Evolutionary conservation across 192 early-diverging fungal genomes (phyloP).

Genomic region (Polychytrium aggregatum): DNA sequence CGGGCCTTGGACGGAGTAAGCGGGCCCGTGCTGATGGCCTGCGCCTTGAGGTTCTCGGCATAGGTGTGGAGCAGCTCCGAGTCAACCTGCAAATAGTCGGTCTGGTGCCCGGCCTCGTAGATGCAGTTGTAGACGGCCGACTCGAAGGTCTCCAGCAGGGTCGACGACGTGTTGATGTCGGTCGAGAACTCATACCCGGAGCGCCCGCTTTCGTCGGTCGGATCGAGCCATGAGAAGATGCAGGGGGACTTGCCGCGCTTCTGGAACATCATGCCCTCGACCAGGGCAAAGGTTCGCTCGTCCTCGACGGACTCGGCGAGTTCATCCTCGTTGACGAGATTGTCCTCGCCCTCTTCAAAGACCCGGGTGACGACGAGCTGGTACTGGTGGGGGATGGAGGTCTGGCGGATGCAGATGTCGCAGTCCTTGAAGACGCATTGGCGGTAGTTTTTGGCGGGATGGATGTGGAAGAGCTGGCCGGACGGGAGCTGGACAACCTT

Average conservation of each 20-base stretch:
- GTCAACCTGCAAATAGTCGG: no score
- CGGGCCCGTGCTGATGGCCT: slow-evolving; percentile 41
- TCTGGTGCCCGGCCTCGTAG: slow-evolving; percentile 41
- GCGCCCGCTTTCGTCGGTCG: slow-evolving; percentile 16
- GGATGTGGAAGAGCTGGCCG: slow-evolving; percentile 48
- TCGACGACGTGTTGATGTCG: slow-evolving; percentile 6
- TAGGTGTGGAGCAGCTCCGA: no score
- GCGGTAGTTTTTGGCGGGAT: slow-evolving; percentile 34
- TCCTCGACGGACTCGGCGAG: slow-evolving; percentile 43
- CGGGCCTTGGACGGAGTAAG: background rate
- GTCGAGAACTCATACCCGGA: slow-evolving; percentile 18
- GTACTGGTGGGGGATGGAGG: slow-evolving; percentile 52
- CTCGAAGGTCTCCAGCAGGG: slow-evolving; percentile 40
- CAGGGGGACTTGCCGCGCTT: background rate
- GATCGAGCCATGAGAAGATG: slow-evolving; percentile 45
- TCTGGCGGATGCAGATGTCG: slow-evolving; percentile 53
- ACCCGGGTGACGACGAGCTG: slow-evolving; percentile 65
- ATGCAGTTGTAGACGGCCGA: slow-evolving; percentile 51
- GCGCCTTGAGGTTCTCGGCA: slow-evolving; percentile 30
- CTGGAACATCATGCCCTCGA: slow-evolving; percentile 36
- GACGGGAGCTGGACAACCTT: slow-evolving; percentile 41
- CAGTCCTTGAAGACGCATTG: slow-evolving; percentile 54
- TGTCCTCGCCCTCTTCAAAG: slow-evolving; percentile 66
- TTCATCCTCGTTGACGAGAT: slow-evolving; percentile 42
- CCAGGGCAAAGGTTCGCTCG: slow-evolving; percentile 62